A percentile compares a stretch with the other conserved stretches of the same genome.
Evolutionary conservation across 441 rosid species (phyloP).

Genomic region (Pelargonium fulgidum): DNA sequence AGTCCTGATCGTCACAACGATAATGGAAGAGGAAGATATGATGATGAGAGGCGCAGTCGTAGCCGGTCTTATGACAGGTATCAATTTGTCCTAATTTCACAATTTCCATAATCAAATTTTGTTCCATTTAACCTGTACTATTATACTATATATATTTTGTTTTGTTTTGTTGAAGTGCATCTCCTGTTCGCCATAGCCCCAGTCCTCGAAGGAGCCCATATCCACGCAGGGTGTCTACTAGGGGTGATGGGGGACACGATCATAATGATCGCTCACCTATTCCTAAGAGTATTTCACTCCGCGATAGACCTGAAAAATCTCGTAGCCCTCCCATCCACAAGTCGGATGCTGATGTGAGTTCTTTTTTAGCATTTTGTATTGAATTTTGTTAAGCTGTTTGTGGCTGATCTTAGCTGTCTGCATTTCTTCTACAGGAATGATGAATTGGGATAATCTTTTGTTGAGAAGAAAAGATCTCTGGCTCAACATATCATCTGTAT

Average conservation of each 20-base stretch:
- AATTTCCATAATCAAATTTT: background rate
- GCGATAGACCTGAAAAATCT: constrained; percentile 32
- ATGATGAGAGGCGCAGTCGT: constrained; percentile 45
- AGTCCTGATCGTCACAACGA: constrained; percentile 47
- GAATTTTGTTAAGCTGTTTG: background rate
- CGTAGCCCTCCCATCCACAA: constrained; percentile 41
- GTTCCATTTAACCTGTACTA: background rate
- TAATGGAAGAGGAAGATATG: constrained; percentile 46
- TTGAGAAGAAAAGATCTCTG: background rate
- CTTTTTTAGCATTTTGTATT: background rate
- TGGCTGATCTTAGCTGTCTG: background rate
- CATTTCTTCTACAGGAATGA: constrained; percentile 5
- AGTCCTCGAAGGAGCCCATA: constrained; percentile 39
- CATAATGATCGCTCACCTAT: constrained; percentile 34
- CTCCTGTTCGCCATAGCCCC: constrained; percentile 41
- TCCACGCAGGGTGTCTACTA: constrained; percentile 30
- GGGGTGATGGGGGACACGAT: constrained; percentile 36
- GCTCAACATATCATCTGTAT: background rate
- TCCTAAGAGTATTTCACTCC: constrained; percentile 38
- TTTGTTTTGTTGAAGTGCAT: constrained; percentile 32
- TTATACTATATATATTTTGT: background rate
- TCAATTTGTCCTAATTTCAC: constrained; percentile 11
- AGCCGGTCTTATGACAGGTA: constrained; percentile 54
- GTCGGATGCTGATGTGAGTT: constrained; percentile 45
- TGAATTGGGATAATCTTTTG: background rate